Evolutionary conservation across 495 filamentous ascomycete species (phyloP).

Genomic region (Cairneyella variabilis): DNA sequence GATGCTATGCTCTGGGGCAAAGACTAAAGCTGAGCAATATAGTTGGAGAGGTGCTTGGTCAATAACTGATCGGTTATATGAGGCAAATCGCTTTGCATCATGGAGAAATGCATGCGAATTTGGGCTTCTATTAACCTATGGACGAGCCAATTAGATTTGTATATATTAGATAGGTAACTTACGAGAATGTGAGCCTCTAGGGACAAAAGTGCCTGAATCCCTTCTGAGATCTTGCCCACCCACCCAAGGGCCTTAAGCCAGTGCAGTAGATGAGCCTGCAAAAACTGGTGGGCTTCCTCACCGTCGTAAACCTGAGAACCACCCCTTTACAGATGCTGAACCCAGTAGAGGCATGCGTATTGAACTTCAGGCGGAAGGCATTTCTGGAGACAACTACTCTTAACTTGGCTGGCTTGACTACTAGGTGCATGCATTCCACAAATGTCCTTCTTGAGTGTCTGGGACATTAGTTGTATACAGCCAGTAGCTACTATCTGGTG

Average conservation of each 20-base stretch:
- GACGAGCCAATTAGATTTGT: background rate
- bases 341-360: too few relatives aligned
- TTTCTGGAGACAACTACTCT: slow-evolving; percentile 15
- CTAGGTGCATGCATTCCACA: slow-evolving; percentile 32
- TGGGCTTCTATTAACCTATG: background rate
- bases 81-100: slow-evolving; percentile 1
- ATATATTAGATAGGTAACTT: background rate
- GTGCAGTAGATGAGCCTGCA: too few relatives aligned
- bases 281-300: background rate
- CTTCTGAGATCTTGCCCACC: too few relatives aligned
- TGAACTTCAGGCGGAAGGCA: too few relatives aligned
- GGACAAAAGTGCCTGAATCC: background rate
- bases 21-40: background rate
- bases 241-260: too few relatives aligned
- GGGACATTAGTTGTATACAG: too few relatives aligned
- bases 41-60: too few relatives aligned
- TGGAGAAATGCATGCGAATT: background rate
- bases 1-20: background rate
- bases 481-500: too few relatives aligned
- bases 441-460: too few relatives aligned
- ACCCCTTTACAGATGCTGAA: too few relatives aligned
- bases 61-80: background rate
- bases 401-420: slow-evolving; percentile 21
- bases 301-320: background rate
- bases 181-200: background rate